Evolutionary conservation across 257 asterid species (phyloP), one percentile per base, ranked within the genome.

Genomic region (Nicotiana knightiana): DNA sequence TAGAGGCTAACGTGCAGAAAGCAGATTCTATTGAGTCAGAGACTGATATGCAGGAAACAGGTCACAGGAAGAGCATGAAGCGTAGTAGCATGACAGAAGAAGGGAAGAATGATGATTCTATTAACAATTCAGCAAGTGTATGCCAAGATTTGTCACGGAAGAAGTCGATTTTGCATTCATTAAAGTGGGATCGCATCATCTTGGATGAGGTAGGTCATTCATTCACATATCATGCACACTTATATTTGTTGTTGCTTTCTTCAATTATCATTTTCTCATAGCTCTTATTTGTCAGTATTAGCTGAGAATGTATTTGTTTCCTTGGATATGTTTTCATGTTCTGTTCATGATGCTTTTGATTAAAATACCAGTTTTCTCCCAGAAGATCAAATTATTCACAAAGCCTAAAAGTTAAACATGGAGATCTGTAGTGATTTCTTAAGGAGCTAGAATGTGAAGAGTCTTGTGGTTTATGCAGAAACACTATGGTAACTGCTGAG

Each of bases 121-220:
- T 35, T 71, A 88, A 84, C 80, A 77, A 78, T 84, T 57, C 85
- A 78, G 88, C 64, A 43, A 86, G 71, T 55, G 57, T 35, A 75
- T 91, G 86, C 59, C 82, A 46, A 51, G 15, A 84, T 53, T 77
- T 89, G 6, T 67, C 91, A 39, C 54, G 57, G 59, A 86, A 82
- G 61, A 90, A 86, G 85, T 92, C 97, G 82, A 81, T 91, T 85
- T 88, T 95, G 88, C 97, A 95, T 86, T 90, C 90, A 21, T 88
- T 93, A 83, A 85, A 83, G 46, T 95, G 99, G 99, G 87, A 92
- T 77, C 97, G 99, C 32, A 82, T 95, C 77, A 87, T 95, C 76
- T 87, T 95, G 90, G 99, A 95, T 86, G 99, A 95, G 93, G 98
- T 95, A 70, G 85, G 79, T 71, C 79, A 1, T 1, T 1, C 39